These are phyloP conservation scores for Eleusine indica DNA, from an alignment of 176 grass and related monocot genomes.

Conservation along the genomic window DNA sequence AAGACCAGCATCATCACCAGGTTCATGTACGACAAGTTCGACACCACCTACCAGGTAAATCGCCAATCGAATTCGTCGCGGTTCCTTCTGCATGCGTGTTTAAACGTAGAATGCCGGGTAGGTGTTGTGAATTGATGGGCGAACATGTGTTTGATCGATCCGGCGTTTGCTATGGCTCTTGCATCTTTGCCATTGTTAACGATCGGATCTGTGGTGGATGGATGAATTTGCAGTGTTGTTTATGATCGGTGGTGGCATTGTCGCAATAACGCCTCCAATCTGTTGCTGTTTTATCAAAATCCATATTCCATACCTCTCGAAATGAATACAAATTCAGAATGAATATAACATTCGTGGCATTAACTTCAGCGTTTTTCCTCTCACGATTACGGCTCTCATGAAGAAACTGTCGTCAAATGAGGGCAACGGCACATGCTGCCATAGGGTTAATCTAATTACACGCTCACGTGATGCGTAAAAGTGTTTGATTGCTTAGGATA, in stretches of 20 bases:
- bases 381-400: neutral
- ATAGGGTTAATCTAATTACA: neutral
- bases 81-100: neutral
- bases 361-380: neutral
- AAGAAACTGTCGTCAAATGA: neutral
- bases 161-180: neutral
- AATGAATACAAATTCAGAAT: neutral
- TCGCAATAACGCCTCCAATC: neutral
- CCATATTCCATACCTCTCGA: neutral
- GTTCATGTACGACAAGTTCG: constrained; percentile 99
- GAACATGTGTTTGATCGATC: neutral
- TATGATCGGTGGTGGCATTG: neutral
- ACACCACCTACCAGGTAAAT: constrained; percentile 71
- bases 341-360: neutral
- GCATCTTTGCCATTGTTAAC: neutral
- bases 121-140: neutral
- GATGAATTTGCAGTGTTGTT: neutral
- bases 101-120: neutral
- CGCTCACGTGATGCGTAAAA: neutral
- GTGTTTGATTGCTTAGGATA: constrained; percentile 10
- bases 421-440: constrained; percentile 13
- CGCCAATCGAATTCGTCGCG: neutral
- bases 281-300: neutral
- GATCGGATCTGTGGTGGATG: neutral
- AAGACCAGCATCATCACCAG: constrained; percentile 96